Conservation (phyloP, 805 yeast genomes). For the Tetrapisispora namnaoensis region DNA sequence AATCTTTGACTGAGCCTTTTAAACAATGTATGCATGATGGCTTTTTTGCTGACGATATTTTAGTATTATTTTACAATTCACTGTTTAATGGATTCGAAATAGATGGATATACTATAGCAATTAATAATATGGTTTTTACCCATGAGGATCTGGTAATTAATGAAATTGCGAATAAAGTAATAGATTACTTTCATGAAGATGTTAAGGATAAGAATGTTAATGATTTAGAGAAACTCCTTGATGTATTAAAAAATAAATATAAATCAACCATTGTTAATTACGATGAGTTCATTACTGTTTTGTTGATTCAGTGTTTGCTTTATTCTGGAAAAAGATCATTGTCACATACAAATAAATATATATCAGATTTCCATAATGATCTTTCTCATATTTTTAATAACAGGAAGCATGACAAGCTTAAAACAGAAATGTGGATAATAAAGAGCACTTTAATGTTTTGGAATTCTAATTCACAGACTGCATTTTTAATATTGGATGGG, state of each 20-base stretch:
- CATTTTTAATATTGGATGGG: constrained; percentile 42
- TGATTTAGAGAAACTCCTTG: constrained; percentile 16
- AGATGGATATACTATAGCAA: constrained; percentile 15
- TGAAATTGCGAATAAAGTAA: constrained; percentile 24
- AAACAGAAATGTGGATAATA: constrained; percentile 36
- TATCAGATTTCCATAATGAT: constrained; percentile 29
- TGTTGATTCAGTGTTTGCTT: constrained; percentile 61
- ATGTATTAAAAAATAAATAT: constrained; percentile 16
- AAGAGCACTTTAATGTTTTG: constrained; percentile 48
- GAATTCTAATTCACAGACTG: constrained; percentile 51
- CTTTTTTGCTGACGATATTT: constrained; percentile 24
- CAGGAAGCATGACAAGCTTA: constrained; percentile 15
- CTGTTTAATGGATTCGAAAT: constrained; percentile 11
- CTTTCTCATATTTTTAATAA: constrained; percentile 22
- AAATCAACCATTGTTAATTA: constrained; percentile 25
- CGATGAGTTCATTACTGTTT: constrained; percentile 41
- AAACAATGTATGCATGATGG: constrained; percentile 33
- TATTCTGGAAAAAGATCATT: constrained; percentile 80
- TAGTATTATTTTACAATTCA: constrained; percentile 27
- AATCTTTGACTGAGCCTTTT: constrained; percentile 54
- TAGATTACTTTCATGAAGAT: constrained; percentile 24
- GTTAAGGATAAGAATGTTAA: constrained; percentile 12
- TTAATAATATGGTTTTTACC: constrained; percentile 28
- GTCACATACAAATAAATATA: constrained; percentile 54
- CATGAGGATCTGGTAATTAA: constrained; percentile 28